Conservation (phyloP, 495 filamentous ascomycete genomes). For the Penicillium flavigenum region DNA sequence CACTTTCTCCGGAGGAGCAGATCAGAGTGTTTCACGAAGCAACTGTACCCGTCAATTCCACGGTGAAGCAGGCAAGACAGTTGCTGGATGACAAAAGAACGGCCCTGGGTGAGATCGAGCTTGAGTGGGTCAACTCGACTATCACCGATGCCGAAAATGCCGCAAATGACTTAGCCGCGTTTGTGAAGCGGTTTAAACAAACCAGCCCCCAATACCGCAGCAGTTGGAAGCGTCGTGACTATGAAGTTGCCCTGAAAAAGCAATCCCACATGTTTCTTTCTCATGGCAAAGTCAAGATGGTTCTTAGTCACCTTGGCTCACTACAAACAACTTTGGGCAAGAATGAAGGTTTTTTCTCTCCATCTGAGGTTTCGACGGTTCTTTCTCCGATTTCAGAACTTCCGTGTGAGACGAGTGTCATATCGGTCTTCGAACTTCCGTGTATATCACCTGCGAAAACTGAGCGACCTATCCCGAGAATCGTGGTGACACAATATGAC, state of each 20-base stretch:
- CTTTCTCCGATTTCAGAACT: background rate
- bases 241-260: background rate
- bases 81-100: background rate
- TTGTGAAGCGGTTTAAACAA: background rate
- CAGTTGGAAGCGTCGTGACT: background rate
- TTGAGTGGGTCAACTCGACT: conserved; percentile 10
- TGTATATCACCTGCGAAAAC: background rate
- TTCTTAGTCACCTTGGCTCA: conserved; percentile 5
- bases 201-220: background rate
- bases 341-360: background rate
- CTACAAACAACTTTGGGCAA: background rate
- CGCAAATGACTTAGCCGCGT: background rate
- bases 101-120: conserved; percentile 5
- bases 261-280: background rate
- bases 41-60: background rate
- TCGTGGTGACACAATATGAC: conserved; percentile 9
- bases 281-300: background rate
- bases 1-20: background rate
- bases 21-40: background rate
- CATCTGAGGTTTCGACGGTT: background rate
- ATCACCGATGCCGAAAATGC: conserved; percentile 1
- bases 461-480: conserved; percentile 4
- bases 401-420: background rate
- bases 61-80: background rate
- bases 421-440: background rate